phyloP scores from a whole-genome alignment of 441 rosid species.

The Mallotus japonicus region DNA sequence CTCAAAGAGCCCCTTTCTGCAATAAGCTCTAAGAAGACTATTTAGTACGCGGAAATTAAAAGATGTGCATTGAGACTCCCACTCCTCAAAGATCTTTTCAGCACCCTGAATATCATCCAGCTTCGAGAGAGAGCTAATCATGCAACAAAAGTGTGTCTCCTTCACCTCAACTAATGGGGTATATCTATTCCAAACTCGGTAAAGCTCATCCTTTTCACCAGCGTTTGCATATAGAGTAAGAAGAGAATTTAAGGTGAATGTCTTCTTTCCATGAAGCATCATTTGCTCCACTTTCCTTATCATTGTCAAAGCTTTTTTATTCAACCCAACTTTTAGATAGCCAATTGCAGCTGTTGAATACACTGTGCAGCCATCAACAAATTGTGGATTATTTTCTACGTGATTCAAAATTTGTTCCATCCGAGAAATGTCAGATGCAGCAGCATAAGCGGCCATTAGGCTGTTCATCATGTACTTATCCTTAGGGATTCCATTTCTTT shows the following conservation, averaged over 20 bases:
- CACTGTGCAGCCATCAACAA: slow-evolving; percentile 20
- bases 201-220: slow-evolving; percentile 33
- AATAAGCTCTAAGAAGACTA: slow-evolving; percentile 25
- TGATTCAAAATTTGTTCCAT: slow-evolving; percentile 30
- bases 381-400: slow-evolving; percentile 15
- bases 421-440: slow-evolving; percentile 24
- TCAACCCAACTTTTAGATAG: slow-evolving; percentile 26
- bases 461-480: slow-evolving; percentile 19
- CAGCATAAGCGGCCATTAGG: slow-evolving; percentile 18
- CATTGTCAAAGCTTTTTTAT: slow-evolving; percentile 31
- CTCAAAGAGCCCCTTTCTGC: slow-evolving; percentile 24
- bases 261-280: slow-evolving; percentile 5
- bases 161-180: slow-evolving; percentile 16
- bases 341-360: slow-evolving; percentile 30
- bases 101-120: slow-evolving; percentile 37
- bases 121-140: slow-evolving; percentile 25
- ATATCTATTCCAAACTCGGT: slow-evolving; percentile 32
- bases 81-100: slow-evolving; percentile 36
- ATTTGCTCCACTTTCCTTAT: slow-evolving; percentile 32
- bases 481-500: slow-evolving; percentile 18
- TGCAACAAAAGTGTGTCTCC: background rate
- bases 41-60: slow-evolving; percentile 27
- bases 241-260: slow-evolving; percentile 20
- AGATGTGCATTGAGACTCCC: slow-evolving; percentile 26
- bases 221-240: slow-evolving; percentile 18